Evolutionary conservation across 1,284 basidiomycete genomes (phyloP).

Genomic region (Fomitopsis schrenkii): DNA sequence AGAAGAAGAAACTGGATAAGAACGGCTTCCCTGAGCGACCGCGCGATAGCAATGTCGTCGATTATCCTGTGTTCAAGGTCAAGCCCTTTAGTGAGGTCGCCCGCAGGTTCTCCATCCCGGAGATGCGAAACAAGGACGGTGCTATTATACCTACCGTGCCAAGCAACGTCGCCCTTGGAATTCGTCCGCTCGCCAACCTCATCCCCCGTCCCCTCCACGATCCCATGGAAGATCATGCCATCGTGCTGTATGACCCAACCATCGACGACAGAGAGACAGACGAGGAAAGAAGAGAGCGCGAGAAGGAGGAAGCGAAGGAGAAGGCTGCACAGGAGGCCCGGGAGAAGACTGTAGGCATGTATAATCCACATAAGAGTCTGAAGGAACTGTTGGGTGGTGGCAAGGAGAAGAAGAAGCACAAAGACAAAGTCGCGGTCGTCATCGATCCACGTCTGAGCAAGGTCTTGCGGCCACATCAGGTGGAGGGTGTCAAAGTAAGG

Average conservation of each 20-base stretch:
- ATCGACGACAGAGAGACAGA: constrained; percentile 89
- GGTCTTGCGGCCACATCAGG: constrained; percentile 93
- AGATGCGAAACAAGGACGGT: constrained; percentile 81
- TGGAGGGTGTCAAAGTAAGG: constrained; percentile 93
- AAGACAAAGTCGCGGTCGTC: constrained; percentile 91
- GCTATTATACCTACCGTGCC: constrained; percentile 61
- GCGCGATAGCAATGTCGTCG: constrained; percentile 48
- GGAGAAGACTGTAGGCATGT: constrained; percentile 66
- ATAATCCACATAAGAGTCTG: constrained; percentile 91
- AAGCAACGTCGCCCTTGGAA: constrained; percentile 81
- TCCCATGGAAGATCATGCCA: constrained; percentile 96
- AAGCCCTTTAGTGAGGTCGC: constrained; percentile 71
- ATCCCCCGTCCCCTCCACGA: constrained; percentile 92
- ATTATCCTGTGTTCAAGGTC: constrained; percentile 81
- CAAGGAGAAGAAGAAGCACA: constrained; percentile 61
- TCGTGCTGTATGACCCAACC: constrained; percentile 96
- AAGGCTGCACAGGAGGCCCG: constrained; percentile 60
- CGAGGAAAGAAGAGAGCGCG: constrained; percentile 68
- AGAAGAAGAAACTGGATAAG: constrained; percentile 48
- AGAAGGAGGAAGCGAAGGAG: constrained; percentile 67
- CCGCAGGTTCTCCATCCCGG: constrained; percentile 82
- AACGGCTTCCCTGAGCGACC: constrained; percentile 42
- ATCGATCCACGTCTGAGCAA: constrained; percentile 89
- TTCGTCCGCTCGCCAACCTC: constrained; percentile 78
- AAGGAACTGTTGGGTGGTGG: constrained; percentile 80